phyloP scores from a whole-genome alignment of 768 basidiomycete species.

The Pleurotus sapidus region DNA sequence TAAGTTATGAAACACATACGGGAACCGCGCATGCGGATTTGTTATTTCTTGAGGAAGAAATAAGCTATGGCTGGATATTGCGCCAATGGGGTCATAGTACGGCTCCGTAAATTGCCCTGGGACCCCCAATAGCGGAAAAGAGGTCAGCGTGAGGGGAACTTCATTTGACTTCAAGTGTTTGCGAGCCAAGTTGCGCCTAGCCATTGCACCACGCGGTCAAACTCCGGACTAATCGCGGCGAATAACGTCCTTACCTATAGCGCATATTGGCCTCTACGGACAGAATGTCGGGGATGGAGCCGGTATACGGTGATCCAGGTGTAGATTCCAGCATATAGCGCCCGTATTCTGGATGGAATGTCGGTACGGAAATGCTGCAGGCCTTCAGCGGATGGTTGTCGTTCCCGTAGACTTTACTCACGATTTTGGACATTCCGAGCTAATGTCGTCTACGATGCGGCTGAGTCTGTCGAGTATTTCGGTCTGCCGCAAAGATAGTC shows the following conservation, averaged over 20 bases:
- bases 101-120: constrained; percentile 93
- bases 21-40: constrained; percentile 96
- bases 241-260: constrained; percentile 56
- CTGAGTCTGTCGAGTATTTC: constrained; percentile 86
- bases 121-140: constrained; percentile 91
- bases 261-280: constrained; percentile 95
- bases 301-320: constrained; percentile 93
- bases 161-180: constrained; percentile 83
- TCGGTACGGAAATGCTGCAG: constrained; percentile 70
- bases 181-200: constrained; percentile 79
- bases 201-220: not conserved
- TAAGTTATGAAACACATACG: constrained; percentile 55
- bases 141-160: constrained; percentile 88
- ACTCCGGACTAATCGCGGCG: constrained; percentile 4
- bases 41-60: constrained; percentile 96
- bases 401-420: constrained; percentile 28
- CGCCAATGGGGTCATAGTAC: constrained; percentile 67
- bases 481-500: constrained; percentile 89
- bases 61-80: constrained; percentile 86
- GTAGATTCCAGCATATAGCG: constrained; percentile 99
- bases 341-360: constrained; percentile 98
- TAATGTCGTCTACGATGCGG: constrained; percentile 64
- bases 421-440: constrained; percentile 56
- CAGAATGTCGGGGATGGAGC: constrained; percentile 80
- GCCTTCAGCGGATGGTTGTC: not conserved